phyloP scores from a whole-genome alignment of 768 basidiomycete genomes.

The Mycena capillaripes region DNA sequence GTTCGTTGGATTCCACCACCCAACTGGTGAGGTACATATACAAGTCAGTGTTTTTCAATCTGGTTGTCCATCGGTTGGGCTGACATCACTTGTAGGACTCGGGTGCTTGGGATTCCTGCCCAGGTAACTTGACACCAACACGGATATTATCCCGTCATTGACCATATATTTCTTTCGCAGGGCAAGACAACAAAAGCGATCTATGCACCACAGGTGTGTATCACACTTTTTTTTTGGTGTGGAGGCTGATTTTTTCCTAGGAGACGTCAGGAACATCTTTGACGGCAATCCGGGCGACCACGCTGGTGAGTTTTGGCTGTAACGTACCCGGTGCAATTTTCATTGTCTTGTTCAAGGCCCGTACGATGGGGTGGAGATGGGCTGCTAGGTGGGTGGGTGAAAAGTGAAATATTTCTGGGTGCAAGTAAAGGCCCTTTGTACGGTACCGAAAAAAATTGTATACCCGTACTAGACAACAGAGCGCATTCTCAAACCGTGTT shows the following conservation, averaged over 20 bases:
- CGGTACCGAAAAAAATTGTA: too few relatives aligned
- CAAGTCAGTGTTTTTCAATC: slow-evolving; percentile 32
- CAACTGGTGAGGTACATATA: slow-evolving; percentile 57
- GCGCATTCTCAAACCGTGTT: too few relatives aligned
- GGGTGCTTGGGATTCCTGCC: slow-evolving; percentile 66
- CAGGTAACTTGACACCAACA: slow-evolving; percentile 54
- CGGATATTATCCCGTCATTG: not conserved
- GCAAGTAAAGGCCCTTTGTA: too few relatives aligned
- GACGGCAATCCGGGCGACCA: slow-evolving; percentile 60
- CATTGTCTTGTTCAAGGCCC: slow-evolving; percentile 42
- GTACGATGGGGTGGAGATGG: slow-evolving; percentile 54
- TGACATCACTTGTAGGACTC: slow-evolving; percentile 37
- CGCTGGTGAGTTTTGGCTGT: slow-evolving; percentile 47
- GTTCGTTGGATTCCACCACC: slow-evolving; percentile 62
- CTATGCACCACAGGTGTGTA: slow-evolving; percentile 69
- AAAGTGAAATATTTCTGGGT: too few relatives aligned
- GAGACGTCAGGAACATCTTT: slow-evolving; percentile 67
- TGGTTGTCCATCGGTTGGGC: not conserved
- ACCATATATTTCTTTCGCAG: slow-evolving; percentile 47
- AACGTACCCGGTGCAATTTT: too few relatives aligned
- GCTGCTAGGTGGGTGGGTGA: too few relatives aligned
- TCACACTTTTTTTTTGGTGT: too few relatives aligned
- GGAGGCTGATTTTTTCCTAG: too few relatives aligned
- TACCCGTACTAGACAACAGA: too few relatives aligned
- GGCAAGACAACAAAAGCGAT: slow-evolving; percentile 70